Evolutionary conservation across 2,329 filamentous ascomycete genomes (phyloP).

Genomic region (Pezicula rhizophila): DNA sequence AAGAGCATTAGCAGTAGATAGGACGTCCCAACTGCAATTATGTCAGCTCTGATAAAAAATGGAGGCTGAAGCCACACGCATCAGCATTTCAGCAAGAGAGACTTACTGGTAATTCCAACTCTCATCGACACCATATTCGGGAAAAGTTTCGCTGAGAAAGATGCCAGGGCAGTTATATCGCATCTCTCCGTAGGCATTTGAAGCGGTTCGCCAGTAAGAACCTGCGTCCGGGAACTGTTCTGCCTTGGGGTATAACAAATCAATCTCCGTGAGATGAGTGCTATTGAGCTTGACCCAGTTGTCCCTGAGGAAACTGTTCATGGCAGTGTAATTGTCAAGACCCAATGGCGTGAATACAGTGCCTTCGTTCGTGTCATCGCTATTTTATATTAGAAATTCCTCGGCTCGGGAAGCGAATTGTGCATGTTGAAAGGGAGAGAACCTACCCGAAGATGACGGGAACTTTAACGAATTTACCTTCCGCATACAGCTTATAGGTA

Average conservation of each 20-base stretch:
- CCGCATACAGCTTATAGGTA: conserved; percentile 41
- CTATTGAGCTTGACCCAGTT: conserved; percentile 52
- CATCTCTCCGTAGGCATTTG: conserved; percentile 57
- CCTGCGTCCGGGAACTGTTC: conserved; percentile 42
- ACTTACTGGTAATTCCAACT: conserved; percentile 58
- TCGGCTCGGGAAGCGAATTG: not conserved
- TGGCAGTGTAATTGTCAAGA: conserved; percentile 40
- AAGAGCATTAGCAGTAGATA: conserved; percentile 46
- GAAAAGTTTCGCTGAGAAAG: conserved; percentile 33
- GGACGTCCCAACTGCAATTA: conserved; percentile 41
- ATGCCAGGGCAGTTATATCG: conserved; percentile 60
- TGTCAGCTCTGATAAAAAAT: conserved; percentile 32
- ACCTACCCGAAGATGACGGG: conserved; percentile 42
- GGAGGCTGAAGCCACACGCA: too few species aligned
- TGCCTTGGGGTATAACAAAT: conserved; percentile 47
- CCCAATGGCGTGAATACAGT: conserved; percentile 50
- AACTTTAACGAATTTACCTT: conserved; percentile 46
- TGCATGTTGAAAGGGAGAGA: not conserved
- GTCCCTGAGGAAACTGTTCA: conserved; percentile 48
- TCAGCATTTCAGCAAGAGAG: too few species aligned
- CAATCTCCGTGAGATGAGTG: conserved; percentile 44
- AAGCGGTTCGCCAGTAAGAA: conserved; percentile 51
- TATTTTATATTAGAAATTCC: not conserved
- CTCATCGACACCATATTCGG: conserved; percentile 26
- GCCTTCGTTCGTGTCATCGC: conserved; percentile 60